Evolutionary conservation across 176 grass and related monocot genomes (phyloP), one percentile per base, ranked within the genome.

Genomic region (Cenchrus americanus): DNA sequence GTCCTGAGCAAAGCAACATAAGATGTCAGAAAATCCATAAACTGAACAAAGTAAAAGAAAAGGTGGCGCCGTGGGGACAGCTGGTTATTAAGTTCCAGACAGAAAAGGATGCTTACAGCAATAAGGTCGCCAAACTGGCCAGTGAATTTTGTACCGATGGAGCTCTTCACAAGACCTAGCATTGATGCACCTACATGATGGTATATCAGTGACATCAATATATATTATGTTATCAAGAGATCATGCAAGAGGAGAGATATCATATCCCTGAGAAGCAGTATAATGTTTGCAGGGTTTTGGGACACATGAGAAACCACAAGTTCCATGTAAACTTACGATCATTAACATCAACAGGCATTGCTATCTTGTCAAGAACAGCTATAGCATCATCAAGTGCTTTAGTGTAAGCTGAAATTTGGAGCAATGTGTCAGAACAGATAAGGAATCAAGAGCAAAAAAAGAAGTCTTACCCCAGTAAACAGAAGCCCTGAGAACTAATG

Each of bases 91-190:
- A 59, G 44, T 77, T 68, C 26, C 59, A 37, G 9, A 74, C 70
- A 75, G 2, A 71, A 37, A 37, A 37, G 34, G 10, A 54, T 88
- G 88, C 93, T 90, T 77, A 99, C 96, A 68, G 96, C 91, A 89
- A 99, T 96, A 80, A 99, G 81, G 73, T 99, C 89, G n/a, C 93
- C 96, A 81, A 96, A 99, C 76, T 94, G 96, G 54, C 93, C 86
- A 44, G 96, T 99, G 88, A 99, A 99, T 96, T 99, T 99, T 79
- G 96, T 99, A 80, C 89, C 93, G 18, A 99, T 94, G 61, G 91
- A 99, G 77, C 93, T 99, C 89, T 99, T 99, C 46, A 99, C 96
- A 41, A 99, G 77, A 15, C 83, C 87, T 47, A 99, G 83, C 82
- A 99, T 85, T 21, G 85, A 80, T 32, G 14, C 75, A 58, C 87